phyloP scores from a whole-genome alignment of 805 yeast species.

The Yarrowia bubula region DNA sequence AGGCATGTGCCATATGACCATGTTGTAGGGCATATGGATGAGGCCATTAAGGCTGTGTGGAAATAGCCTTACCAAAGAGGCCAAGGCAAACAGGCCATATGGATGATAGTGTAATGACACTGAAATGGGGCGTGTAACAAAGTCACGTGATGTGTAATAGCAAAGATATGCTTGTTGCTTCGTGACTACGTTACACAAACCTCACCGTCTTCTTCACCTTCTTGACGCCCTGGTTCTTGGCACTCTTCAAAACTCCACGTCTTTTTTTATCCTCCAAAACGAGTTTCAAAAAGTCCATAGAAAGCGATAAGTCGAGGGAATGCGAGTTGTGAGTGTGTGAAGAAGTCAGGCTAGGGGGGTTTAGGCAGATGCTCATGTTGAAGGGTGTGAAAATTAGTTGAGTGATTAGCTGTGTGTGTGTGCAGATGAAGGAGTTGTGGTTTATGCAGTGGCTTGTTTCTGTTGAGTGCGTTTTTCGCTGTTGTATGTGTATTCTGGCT shows the following conservation, averaged over 20 bases:
- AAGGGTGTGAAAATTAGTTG: not conserved
- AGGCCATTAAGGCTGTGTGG: not conserved
- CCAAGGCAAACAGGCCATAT: no score
- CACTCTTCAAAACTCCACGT: conserved; percentile 8
- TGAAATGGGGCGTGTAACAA: no score
- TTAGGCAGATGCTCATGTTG: conserved; percentile 4
- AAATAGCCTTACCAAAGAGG: no score
- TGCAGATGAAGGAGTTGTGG: no score
- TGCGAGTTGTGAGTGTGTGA: not conserved
- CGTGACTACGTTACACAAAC: not conserved
- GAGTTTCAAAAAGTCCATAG: conserved; percentile 21
- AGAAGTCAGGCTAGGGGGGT: not conserved
- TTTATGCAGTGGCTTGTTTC: no score
- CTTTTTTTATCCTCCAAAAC: conserved; percentile 4
- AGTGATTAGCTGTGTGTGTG: not conserved
- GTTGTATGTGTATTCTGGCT: not conserved
- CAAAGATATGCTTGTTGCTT: no score
- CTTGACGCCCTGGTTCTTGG: conserved; percentile 1
- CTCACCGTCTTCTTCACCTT: conserved; percentile 14
- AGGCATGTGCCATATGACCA: no score
- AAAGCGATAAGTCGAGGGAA: conserved; percentile 4
- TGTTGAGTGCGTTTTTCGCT: no score
- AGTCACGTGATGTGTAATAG: no score
- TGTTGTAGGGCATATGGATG: not conserved
- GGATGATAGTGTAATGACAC: no score